Percentiles rank a stretch among this genome's conserved stretches.
Conservation (phyloP, 192 early-diverging fungal species). For the Podila epicladia region DNA sequence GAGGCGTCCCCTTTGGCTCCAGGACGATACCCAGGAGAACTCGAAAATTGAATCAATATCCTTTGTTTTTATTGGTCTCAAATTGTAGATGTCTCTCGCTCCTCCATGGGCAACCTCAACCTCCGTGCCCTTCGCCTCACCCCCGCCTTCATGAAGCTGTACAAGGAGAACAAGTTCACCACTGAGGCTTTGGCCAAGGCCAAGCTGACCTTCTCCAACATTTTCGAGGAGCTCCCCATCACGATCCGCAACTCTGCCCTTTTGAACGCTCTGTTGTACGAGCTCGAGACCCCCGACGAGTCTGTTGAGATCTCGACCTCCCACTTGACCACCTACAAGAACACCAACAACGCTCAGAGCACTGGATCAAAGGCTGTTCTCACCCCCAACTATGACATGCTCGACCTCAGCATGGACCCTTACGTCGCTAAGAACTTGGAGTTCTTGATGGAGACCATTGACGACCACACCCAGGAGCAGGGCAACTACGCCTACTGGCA, state of each 20-base stretch:
- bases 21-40: no score
- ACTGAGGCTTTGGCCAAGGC: slow-evolving; percentile 79
- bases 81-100: slow-evolving; percentile 77
- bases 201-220: slow-evolving; percentile 83
- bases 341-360: slow-evolving; percentile 14
- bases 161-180: slow-evolving; percentile 85
- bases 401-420: slow-evolving; percentile 86
- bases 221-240: slow-evolving; percentile 93
- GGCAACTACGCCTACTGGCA: slow-evolving; percentile 97
- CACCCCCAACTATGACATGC: slow-evolving; percentile 70
- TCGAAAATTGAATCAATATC: no score
- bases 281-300: slow-evolving; percentile 66
- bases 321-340: slow-evolving; percentile 66
- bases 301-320: slow-evolving; percentile 66
- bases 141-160: slow-evolving; percentile 84
- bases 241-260: slow-evolving; percentile 86
- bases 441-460: slow-evolving; percentile 81
- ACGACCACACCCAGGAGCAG: slow-evolving; percentile 91
- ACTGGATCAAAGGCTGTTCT: slow-evolving; percentile 54
- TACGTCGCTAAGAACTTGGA: slow-evolving; percentile 91
- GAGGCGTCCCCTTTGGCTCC: no score
- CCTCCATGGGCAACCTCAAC: slow-evolving; percentile 84
- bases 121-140: slow-evolving; percentile 91
- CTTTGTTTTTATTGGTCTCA: no score
- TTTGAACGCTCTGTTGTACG: slow-evolving; percentile 76